A percentile compares a stretch with the other conserved stretches of the same genome.
These are phyloP conservation scores for Termitomyces sp. DNA, from an alignment of 768 basidiomycete species.

Conservation along the genomic window DNA sequence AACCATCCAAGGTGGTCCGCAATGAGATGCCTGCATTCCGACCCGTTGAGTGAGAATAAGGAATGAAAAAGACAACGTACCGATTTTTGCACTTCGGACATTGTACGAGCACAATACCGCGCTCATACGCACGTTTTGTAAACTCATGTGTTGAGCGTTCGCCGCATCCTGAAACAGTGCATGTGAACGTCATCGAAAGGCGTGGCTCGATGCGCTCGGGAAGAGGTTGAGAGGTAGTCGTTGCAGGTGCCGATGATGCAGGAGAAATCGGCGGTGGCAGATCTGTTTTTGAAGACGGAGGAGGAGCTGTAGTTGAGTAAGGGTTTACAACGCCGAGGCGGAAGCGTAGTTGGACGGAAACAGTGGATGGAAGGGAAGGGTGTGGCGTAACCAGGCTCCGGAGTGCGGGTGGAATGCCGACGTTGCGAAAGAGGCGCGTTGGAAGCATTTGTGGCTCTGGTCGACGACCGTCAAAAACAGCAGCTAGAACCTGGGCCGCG, in stretches of 20 bases:
- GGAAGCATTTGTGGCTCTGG: constrained; percentile 34
- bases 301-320: constrained; percentile 7
- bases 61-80: constrained; percentile 35
- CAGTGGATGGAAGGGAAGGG: constrained; percentile 27
- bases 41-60: background rate
- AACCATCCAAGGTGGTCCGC: constrained; percentile 94
- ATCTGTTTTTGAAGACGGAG: background rate
- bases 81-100: constrained; percentile 89
- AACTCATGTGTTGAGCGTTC: constrained; percentile 86
- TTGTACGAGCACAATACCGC: constrained; percentile 85
- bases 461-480: background rate
- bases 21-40: constrained; percentile 64
- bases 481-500: too few species aligned
- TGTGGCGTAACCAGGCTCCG: constrained; percentile 34
- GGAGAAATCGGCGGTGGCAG: background rate
- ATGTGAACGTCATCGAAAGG: constrained; percentile 80
- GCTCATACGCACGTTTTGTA: constrained; percentile 76
- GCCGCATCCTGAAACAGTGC: constrained; percentile 69
- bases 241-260: constrained; percentile 4
- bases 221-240: constrained; percentile 24
- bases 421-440: constrained; percentile 40
- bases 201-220: constrained; percentile 49
- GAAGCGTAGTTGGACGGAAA: constrained; percentile 29
- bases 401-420: constrained; percentile 38
- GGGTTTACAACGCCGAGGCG: constrained; percentile 20